Base-by-base conservation (phyloP, 805 yeast species). In the Wickerhamiella kurtzmanii region DNA sequence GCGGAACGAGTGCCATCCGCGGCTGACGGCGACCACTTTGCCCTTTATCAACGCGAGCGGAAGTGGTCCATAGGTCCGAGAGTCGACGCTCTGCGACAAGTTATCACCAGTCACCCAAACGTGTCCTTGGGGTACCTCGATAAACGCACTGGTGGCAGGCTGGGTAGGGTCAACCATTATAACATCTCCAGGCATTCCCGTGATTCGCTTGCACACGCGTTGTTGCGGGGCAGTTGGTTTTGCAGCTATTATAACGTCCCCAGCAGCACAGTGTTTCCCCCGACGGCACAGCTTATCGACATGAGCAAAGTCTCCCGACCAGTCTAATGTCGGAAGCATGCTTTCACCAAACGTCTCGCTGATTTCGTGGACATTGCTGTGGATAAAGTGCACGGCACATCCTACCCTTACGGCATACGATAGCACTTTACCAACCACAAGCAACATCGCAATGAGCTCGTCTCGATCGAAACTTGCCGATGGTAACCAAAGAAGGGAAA, bases 101-200 rank as follows among this genome's bases (percentile, higher is more conserved):
- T 92, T 92, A 59, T 92, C 99, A 1, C 99, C 99, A 0, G 96
- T 86, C 2, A 88, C 80, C 97, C 97, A 92, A 43, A 85, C 83
- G 64, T 92, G 98, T 2, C 98, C 98, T 54, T 79, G 76, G 1
- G 98, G 98, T 0, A 92, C 88, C 47, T 68, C 70, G 6, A 89
- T 78, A 61, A 70, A 85, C 48, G 75, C 73, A 3, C 38, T 8
- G 39, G 86, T 75, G 15, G n/a, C 15, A 15, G 32, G 18, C 11
- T 51, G 47, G 1, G 61, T 50, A 6, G 96, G 96, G 60, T 92
- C 96, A 2, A 83, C 71, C 46, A 81, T 61, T 2, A 92, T 75
- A 16, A 79, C 59, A 66, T 89, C 97, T 1, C 97, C 97, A 0
- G 96, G 94, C 94, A 89, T 81, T 0, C 97, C 98, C 0, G 95